Evolutionary conservation across 352 stramenopile species (phyloP), one percentile per base, ranked within the genome.

Genomic region (Phytophthora constricta): DNA sequence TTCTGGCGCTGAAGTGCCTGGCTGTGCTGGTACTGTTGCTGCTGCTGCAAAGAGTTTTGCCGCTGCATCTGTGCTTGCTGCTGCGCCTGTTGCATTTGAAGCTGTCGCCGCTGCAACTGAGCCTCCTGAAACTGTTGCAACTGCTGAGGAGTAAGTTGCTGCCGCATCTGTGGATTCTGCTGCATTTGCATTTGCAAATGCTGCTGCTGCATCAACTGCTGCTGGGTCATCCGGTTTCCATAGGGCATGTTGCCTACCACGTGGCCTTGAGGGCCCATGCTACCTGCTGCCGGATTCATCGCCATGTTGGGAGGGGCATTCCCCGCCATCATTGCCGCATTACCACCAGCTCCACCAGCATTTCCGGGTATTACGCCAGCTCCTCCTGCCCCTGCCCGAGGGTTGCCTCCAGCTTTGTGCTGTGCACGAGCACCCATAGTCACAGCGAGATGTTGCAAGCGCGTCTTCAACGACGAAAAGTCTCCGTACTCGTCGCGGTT

Each of bases 401-500:
- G 72, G 34, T 86, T 89, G 28, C 68, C 80, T 11, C 67, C 68
- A 28, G 84, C 73, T 62, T 95, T 95, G 70, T 95, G 87, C 42
- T 95, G 85, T 1, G 87, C 87, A 17, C 87, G 82, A 11, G 87
- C 87, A 33, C 89, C 89, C 89, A 95, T 96, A 7, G 87, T 97
- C 23, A 97, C 88, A 7, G 97, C 97, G 33, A 99, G 79, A 72
- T 98, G 91, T 69, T 99, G 97, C 50, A 99, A 77, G 20, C 97
- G 85, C 31, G 97, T 95, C 72, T 99, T 99, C 14, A 99, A 65
- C 1, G 97, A 99, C 8, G 79, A 88, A 52, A 96, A 96, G 71
- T 99, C 95, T 49, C 96, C 97, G 64, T 99, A 99, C 57, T 98
- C 96, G 34, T 98, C 95, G 42, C 97, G 76, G 74, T 95, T 80